Percentiles rank a stretch among this genome's conserved stretches.
Evolutionary conservation across 345 rosid species (phyloP).

Genomic region (Boechera stricta): DNA sequence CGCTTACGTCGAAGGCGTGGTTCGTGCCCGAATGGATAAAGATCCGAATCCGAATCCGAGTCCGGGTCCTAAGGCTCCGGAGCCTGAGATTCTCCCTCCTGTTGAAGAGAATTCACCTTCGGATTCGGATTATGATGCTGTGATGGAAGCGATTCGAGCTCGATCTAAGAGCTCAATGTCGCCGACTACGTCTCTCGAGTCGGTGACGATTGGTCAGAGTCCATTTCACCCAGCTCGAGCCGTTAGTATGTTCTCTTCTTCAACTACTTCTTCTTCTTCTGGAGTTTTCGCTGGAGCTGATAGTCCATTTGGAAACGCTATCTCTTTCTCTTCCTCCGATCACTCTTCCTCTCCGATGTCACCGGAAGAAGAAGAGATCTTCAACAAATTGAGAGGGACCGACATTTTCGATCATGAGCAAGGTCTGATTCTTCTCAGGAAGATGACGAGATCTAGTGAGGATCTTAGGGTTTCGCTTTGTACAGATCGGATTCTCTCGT

Average conservation of each 20-base stretch:
- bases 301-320: slow-evolving; percentile 41
- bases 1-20: slow-evolving; percentile 53
- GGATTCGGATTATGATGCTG: slow-evolving; percentile 53
- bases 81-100: slow-evolving; percentile 62
- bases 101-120: slow-evolving; percentile 60
- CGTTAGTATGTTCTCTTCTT: slow-evolving; percentile 59
- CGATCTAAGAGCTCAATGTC: slow-evolving; percentile 43
- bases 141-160: slow-evolving; percentile 54
- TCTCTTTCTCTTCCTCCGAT: slow-evolving; percentile 40
- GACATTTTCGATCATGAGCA: slow-evolving; percentile 70
- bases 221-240: slow-evolving; percentile 62
- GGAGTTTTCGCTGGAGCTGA: slow-evolving; percentile 49
- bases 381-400: slow-evolving; percentile 52
- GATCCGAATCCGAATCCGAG: slow-evolving; percentile 34
- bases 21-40: slow-evolving; percentile 51
- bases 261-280: slow-evolving; percentile 64
- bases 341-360: slow-evolving; percentile 44
- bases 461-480: slow-evolving; percentile 61
- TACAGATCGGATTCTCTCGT: slow-evolving; percentile 55
- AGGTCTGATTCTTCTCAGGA: slow-evolving; percentile 61
- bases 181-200: slow-evolving; percentile 64
- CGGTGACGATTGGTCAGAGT: slow-evolving; percentile 52
- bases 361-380: slow-evolving; percentile 62
- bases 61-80: slow-evolving; percentile 50
- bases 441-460: slow-evolving; percentile 61